Evolutionary conservation across 371 early-diverging fungal genomes (phyloP), one percentile per base, ranked within the genome.

Genomic region (Syncephalastrum monosporum): DNA sequence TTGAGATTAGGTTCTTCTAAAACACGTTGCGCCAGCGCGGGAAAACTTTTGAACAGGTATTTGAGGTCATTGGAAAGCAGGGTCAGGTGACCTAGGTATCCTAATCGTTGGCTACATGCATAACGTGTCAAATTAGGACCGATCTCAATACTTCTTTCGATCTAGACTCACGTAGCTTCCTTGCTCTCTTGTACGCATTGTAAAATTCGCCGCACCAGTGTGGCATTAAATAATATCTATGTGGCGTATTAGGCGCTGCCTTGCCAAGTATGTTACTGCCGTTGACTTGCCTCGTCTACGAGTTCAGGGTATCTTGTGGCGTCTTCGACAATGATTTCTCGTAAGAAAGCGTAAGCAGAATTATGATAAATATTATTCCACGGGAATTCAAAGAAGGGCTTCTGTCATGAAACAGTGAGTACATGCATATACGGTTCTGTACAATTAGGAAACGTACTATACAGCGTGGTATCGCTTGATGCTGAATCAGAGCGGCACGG

Each of bases 371-470:
- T 42, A 47, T 66, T 66, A 43, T 60, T 60, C 43, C 21, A 57
- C 25, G 66, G 61, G 44, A 61, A 61, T 23, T 58, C 66, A 52
- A 66, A 66, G 47, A 66, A 66, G 12, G 61, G 17, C 16, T 66
- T 61, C 66, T 66, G 25, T 6, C 44, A 50, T 15, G 6, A 46
- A 12, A 16, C 52, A 8, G 12, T 44, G n/a, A 38, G 19, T 27
- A 27, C 21, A 38, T 15, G 24, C 19, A 21, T 14, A 7, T 8
- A 23, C n/a, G 19, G 7, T 13, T 13, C 7, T 46, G 19, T 21
- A 21, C 21, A 21, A 21, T 19, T 19, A 15, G 5, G 3, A 21
- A 6, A 59, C 49, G 48, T 64, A 64, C 64, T 52, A 64, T 17
- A 55, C 57, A 54, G 29, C 56, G 59, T 13, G 50, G 38, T 13